phyloP scores from a whole-genome alignment of 768 basidiomycete genomes.

The Zangia roseola region DNA sequence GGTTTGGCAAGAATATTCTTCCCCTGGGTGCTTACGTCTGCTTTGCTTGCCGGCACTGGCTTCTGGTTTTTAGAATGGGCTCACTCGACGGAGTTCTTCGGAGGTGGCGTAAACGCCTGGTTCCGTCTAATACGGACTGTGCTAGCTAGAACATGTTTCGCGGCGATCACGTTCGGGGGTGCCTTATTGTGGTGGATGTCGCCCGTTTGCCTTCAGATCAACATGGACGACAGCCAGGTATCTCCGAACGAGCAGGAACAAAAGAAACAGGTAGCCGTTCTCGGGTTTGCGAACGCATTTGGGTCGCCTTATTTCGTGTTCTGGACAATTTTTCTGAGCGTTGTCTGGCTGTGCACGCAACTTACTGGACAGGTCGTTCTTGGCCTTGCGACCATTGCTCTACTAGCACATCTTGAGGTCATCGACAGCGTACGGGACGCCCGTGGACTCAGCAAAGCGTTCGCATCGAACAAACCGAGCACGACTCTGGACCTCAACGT shows the following conservation, averaged over 20 bases:
- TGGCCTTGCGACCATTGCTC: conserved; percentile 56
- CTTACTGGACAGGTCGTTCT: conserved; percentile 82
- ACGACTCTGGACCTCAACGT: conserved; percentile 35
- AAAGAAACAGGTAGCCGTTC: conserved; percentile 52
- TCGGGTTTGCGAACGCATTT: conserved; percentile 89
- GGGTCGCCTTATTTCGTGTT: conserved; percentile 88
- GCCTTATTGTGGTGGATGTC: conserved; percentile 66
- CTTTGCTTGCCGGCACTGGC: conserved; percentile 55
- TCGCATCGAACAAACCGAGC: conserved; percentile 48
- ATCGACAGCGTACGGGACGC: conserved; percentile 81
- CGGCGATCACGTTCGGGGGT: conserved; percentile 51
- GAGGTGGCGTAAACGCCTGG: conserved; percentile 37
- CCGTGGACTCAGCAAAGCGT: conserved; percentile 47
- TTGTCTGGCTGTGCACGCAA: conserved; percentile 59
- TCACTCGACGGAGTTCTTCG: conserved; percentile 53
- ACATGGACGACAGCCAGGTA: conserved; percentile 21
- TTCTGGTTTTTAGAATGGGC: conserved; percentile 87
- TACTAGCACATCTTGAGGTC: conserved; percentile 78
- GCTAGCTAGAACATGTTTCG: conserved; percentile 57
- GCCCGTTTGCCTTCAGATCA: conserved; percentile 74
- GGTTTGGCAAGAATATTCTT: conserved; percentile 70
- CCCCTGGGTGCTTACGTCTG: conserved; percentile 52
- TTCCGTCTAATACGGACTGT: conserved; percentile 58
- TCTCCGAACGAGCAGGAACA: conserved; percentile 23
- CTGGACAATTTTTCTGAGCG: conserved; percentile 61